Evolutionary conservation across 2,329 filamentous ascomycete genomes (phyloP).

Genomic region (Diaporthe velutina): DNA sequence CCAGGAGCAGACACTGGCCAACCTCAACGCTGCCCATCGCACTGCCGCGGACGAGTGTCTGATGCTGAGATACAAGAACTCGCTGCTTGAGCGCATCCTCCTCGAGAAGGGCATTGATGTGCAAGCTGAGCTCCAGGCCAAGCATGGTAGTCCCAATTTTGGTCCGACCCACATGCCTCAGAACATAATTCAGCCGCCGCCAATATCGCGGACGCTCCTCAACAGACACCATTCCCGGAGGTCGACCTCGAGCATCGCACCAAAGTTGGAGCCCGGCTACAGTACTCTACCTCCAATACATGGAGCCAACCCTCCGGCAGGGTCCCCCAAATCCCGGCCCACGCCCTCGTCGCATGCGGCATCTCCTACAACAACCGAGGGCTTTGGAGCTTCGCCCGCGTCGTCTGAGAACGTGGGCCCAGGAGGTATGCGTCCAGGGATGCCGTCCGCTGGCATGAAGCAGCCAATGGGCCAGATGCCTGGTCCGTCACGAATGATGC

Average conservation of each 20-base stretch:
- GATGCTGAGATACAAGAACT: slow-evolving; percentile 99
- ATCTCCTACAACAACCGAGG: slow-evolving; percentile 65
- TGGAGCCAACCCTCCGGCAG: slow-evolving; percentile 67
- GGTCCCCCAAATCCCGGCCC: slow-evolving; percentile 79
- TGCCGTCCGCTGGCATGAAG: slow-evolving; percentile 56
- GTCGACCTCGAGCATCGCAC: slow-evolving; percentile 80
- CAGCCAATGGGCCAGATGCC: slow-evolving; percentile 50
- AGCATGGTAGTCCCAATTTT: slow-evolving; percentile 88
- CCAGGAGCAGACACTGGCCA: slow-evolving; percentile 94
- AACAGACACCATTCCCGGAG: slow-evolving; percentile 82
- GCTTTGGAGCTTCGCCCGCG: slow-evolving; percentile 56
- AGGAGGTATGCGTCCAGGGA: slow-evolving; percentile 55
- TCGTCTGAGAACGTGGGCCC: slow-evolving; percentile 61
- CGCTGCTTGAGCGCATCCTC: slow-evolving; percentile 91
- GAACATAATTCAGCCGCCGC: slow-evolving; percentile 78
- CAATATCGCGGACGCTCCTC: slow-evolving; percentile 84
- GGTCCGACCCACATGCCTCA: slow-evolving; percentile 77
- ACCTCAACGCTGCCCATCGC: slow-evolving; percentile 92
- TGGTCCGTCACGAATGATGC: slow-evolving; percentile 51
- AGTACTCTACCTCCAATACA: slow-evolving; percentile 57
- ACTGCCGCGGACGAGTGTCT: slow-evolving; percentile 95
- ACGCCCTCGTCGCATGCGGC: slow-evolving; percentile 83
- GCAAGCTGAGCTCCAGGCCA: slow-evolving; percentile 92
- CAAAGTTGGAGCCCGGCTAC: slow-evolving; percentile 74
- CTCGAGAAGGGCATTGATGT: slow-evolving; percentile 99